Evolutionary conservation across 306 rosid species (phyloP).

Genomic region (Urtica urens): DNA sequence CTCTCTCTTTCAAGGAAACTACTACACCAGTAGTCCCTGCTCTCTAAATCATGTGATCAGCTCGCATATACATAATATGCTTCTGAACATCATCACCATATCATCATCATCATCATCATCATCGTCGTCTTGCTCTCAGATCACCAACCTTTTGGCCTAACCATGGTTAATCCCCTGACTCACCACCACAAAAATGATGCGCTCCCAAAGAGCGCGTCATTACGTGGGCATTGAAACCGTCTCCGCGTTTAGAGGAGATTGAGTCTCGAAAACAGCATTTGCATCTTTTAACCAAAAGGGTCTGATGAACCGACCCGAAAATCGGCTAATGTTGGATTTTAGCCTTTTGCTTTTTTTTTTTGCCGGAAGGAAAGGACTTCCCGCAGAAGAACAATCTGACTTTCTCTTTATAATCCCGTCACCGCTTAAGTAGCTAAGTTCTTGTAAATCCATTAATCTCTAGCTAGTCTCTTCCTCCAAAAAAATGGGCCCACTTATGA

Average conservation of each 20-base stretch:
- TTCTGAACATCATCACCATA: constrained; percentile 30
- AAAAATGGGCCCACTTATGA: too few relatives aligned
- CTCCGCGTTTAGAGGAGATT: constrained; percentile 37
- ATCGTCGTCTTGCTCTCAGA: too few relatives aligned
- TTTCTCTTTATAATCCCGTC: too few relatives aligned
- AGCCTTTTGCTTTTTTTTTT: constrained; percentile 28
- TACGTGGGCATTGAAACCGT: neutral
- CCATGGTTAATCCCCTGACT: constrained; percentile 80
- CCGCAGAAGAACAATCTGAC: too few relatives aligned
- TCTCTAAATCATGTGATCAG: constrained; percentile 16
- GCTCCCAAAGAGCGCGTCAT: constrained; percentile 49
- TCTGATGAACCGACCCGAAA: constrained; percentile 27
- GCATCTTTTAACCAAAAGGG: constrained; percentile 5
- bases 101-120: constrained; percentile 1
- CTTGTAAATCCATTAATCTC: too few relatives aligned
- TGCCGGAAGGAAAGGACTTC: too few relatives aligned
- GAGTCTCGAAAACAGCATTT: constrained; percentile 44
- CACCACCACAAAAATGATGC: constrained; percentile 31
- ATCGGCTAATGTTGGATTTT: constrained; percentile 45
- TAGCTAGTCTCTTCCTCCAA: too few relatives aligned
- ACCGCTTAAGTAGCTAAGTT: too few relatives aligned
- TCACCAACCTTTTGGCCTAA: constrained; percentile 92
- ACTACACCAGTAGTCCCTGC: neutral
- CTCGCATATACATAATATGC: constrained; percentile 15
- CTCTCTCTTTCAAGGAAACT: neutral